Base-by-base conservation (phyloP, 2,329 filamentous ascomycete genomes). In the Epichloe bromicola region DNA sequence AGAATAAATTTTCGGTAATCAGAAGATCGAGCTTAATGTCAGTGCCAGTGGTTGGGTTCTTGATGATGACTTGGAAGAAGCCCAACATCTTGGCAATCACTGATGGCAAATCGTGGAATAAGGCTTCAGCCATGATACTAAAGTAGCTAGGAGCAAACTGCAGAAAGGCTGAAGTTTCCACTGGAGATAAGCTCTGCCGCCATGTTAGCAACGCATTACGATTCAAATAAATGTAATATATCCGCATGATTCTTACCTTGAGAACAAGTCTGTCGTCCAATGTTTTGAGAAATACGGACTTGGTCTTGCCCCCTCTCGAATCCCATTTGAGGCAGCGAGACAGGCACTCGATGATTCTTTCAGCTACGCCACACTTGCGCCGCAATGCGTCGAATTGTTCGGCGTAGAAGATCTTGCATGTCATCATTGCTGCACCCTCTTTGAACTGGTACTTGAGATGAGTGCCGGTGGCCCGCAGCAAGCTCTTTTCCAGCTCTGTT, bases 51-150 rank as follows among this genome's bases (percentile, higher is more conserved):
- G 80, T 75, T 0, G 93, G 88, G 59, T 97, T 97, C 70, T 95
- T 96, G 70, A 98, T 95, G 57, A 91, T 86, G 46, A 98, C 86
- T 60, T 97, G 91, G 70, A 95, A 98, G 65, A 98, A 94, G 0
- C 93, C 93, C 50, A 98, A 80, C 93, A 98, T 98, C 71, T 98
- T 98, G 33, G 93, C 93, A 61, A 98, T 98, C 41, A 95, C 93
- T 1, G 88, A 95, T 0, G 93, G 93, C 2, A 98, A 75, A 58
- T 91, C 90, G 61, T 95, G 90, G 71, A 98, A 98, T 15, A 98
- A 75, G 6, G 89, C 90, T 64, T 97, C 88, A 12, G 89, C 88
- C 84, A 97, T 97, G 64, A 98, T 95, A 60, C 84, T 85, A 66
- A 98, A 98, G 70, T 98, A 98, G 38, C 91, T 89, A 1, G 93